A percentile compares a stretch with the other conserved stretches of the same genome.
phyloP scores from a whole-genome alignment of 306 rosid species.

The Biancaea sappan region DNA sequence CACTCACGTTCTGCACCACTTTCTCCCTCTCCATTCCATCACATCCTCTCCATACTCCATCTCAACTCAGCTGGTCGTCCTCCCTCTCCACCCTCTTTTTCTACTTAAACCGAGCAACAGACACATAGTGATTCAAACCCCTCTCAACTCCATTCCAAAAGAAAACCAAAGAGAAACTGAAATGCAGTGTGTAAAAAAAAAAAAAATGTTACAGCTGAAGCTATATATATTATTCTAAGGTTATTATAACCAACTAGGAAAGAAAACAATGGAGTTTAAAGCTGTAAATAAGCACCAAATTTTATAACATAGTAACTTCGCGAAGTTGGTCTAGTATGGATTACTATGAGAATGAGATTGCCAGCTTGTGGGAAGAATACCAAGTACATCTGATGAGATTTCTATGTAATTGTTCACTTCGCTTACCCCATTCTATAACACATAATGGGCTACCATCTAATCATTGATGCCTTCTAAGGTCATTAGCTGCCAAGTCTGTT shows the following conservation, averaged over 20 bases:
- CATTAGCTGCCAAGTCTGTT: conserved; percentile 90
- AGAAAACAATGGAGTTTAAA: not conserved
- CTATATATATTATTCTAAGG: conserved; percentile 30
- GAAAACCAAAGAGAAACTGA: too few relatives aligned
- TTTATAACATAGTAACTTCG: too few relatives aligned
- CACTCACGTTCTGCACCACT: too few relatives aligned
- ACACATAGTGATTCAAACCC: too few relatives aligned
- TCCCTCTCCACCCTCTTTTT: too few relatives aligned
- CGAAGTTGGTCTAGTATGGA: conserved; percentile 93
- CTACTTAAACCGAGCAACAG: too few relatives aligned
- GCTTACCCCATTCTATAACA: conserved; percentile 20
- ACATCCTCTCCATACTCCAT: too few relatives aligned
- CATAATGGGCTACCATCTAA: conserved; percentile 27
- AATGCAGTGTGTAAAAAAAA: too few relatives aligned
- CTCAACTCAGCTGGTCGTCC: too few relatives aligned
- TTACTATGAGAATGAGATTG: conserved; percentile 83
- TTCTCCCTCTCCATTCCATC: too few relatives aligned
- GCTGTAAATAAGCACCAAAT: conserved; percentile 4
- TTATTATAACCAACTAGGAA: not conserved
- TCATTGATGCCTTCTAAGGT: conserved; percentile 46
- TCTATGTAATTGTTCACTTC: conserved; percentile 12
- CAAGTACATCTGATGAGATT: conserved; percentile 52
- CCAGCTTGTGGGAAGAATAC: conserved; percentile 66
- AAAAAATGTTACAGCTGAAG: conserved; percentile 12
- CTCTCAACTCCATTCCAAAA: too few relatives aligned